These are phyloP conservation scores for Mortierella antarctica DNA, from an alignment of 192 early-diverging fungal genomes.

Conservation along the genomic window DNA sequence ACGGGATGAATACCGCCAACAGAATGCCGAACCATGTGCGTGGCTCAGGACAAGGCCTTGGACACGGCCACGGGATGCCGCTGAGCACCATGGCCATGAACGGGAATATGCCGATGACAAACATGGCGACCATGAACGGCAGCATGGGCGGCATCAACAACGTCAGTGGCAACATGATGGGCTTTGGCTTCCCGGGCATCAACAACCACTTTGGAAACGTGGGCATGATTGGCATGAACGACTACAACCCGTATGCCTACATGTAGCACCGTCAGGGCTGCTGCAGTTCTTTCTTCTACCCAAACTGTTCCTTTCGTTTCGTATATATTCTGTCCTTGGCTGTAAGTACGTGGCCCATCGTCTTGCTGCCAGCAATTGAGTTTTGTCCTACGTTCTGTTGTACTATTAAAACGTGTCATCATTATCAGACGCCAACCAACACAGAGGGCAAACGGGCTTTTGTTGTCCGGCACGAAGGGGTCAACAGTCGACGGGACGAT, in stretches of 20 bases:
- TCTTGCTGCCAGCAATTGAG: not conserved
- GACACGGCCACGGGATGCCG: conserved; percentile 1
- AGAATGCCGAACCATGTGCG: conserved; percentile 26
- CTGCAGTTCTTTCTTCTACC: conserved; percentile 3
- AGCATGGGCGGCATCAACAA: conserved; percentile 3
- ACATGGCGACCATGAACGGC: conserved; percentile 6
- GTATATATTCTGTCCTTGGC: not conserved
- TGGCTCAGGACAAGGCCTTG: conserved; percentile 2
- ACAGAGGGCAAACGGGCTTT: no score
- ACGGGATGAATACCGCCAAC: conserved; percentile 33
- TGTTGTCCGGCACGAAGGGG: not conserved
- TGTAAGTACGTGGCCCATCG: not conserved
- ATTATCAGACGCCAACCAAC: no score
- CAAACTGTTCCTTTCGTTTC: not conserved
- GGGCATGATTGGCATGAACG: conserved; percentile 64
- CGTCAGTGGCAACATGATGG: conserved; percentile 53
- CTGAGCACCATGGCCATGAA: conserved; percentile 28
- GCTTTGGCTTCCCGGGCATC: conserved; percentile 53
- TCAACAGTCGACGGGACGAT: not conserved
- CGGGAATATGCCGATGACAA: conserved; percentile 17
- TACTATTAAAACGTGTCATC: no score
- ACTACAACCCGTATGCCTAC: conserved; percentile 54
- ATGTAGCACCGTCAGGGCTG: conserved; percentile 43
- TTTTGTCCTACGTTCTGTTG: no score
- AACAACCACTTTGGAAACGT: conserved; percentile 56